Percentiles rank a stretch among this genome's conserved stretches.
These are phyloP conservation scores for Fusarium siculi DNA, from an alignment of 2,329 filamentous ascomycete species.

Conservation along the genomic window DNA sequence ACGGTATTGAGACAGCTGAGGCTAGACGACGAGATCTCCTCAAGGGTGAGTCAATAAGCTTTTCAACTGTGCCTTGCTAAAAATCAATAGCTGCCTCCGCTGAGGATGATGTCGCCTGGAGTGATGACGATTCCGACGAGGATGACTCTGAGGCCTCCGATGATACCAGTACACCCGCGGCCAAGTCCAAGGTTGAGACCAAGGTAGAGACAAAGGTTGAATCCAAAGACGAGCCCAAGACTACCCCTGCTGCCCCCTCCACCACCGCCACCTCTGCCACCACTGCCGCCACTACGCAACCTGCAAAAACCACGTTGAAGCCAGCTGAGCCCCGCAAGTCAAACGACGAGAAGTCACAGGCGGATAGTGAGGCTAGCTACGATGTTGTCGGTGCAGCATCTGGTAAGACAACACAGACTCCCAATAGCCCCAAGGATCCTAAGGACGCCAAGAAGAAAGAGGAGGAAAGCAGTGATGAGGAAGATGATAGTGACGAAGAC, in stretches of 20 bases:
- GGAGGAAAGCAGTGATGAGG: slow-evolving; percentile 13
- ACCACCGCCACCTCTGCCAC: slow-evolving; percentile 63
- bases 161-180: slow-evolving; percentile 31
- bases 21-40: slow-evolving; percentile 87
- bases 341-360: slow-evolving; percentile 88
- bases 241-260: slow-evolving; percentile 61
- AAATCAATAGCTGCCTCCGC: slow-evolving; percentile 67
- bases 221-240: slow-evolving; percentile 42
- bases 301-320: slow-evolving; percentile 63
- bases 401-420: slow-evolving; percentile 80
- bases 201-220: slow-evolving; percentile 53
- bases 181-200: slow-evolving; percentile 42
- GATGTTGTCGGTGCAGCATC: slow-evolving; percentile 87
- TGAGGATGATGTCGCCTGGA: slow-evolving; percentile 77
- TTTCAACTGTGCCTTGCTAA: slow-evolving; percentile 20
- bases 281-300: slow-evolving; percentile 64
- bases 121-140: slow-evolving; percentile 69
- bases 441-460: slow-evolving; percentile 48
- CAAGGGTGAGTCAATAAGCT: slow-evolving; percentile 72
- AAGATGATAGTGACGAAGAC: slow-evolving; percentile 16
- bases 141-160: slow-evolving; percentile 40
- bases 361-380: slow-evolving; percentile 95
- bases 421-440: slow-evolving; percentile 72
- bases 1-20: slow-evolving; percentile 94
- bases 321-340: slow-evolving; percentile 75